These are phyloP conservation scores for Hamamelis virginiana DNA, from an alignment of 164 flowering plant genomes.

Conservation along the genomic window DNA sequence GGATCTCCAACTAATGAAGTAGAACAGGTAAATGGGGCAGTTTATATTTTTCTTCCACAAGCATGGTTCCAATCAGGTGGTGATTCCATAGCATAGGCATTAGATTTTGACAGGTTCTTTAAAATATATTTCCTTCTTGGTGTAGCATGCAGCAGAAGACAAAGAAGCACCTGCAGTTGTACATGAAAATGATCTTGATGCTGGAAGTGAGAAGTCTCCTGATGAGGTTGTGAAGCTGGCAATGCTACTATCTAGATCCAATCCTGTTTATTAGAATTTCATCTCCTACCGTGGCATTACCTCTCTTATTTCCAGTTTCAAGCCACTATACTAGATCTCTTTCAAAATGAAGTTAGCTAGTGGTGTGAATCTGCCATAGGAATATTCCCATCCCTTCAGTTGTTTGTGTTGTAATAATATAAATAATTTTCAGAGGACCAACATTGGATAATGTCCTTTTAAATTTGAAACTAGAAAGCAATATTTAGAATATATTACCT, in stretches of 20 bases:
- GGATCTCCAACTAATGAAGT: constrained; percentile 19
- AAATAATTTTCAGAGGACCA: too few species aligned
- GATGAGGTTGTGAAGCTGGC: constrained; percentile 27
- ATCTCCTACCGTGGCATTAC: constrained; percentile 1
- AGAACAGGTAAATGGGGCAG: constrained; percentile 27
- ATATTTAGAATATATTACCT: not conserved
- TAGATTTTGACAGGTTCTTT: constrained; percentile 1
- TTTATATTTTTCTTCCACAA: constrained; percentile 1
- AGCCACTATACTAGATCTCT: not conserved
- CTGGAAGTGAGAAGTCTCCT: constrained; percentile 26
- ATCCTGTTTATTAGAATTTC: not conserved
- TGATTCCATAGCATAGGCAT: not conserved
- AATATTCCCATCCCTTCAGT: not conserved
- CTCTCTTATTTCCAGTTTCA: too few species aligned
- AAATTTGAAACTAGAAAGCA: not conserved
- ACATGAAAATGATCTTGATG: constrained; percentile 33
- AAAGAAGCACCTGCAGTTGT: constrained; percentile 26
- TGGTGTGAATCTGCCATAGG: not conserved
- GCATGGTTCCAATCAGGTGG: constrained; percentile 1
- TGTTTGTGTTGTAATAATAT: not conserved
- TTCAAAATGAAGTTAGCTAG: not conserved
- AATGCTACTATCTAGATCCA: not conserved
- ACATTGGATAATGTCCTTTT: too few species aligned
- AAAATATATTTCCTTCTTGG: constrained; percentile 3
- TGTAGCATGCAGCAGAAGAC: constrained; percentile 32